phyloP scores from a whole-genome alignment of 192 early-diverging fungal species.

The Allomyces arbusculus region DNA sequence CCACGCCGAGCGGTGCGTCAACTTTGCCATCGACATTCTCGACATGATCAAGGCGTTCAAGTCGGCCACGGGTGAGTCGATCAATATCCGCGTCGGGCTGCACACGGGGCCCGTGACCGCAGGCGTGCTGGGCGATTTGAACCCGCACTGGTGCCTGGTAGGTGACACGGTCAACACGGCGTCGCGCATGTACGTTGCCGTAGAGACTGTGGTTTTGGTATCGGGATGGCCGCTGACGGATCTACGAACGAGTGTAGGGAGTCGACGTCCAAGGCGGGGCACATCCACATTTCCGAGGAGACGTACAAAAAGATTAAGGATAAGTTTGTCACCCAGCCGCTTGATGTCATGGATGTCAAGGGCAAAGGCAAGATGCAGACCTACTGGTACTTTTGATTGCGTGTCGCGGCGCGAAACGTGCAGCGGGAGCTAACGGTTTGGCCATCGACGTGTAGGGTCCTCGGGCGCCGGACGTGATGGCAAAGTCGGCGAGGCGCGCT shows the following conservation, averaged over 20 bases:
- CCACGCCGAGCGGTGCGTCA: slow-evolving; percentile 6
- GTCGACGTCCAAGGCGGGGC: slow-evolving; percentile 16
- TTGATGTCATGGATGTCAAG: slow-evolving; percentile 10
- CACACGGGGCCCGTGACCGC: slow-evolving; percentile 23
- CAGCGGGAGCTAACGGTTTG: no score
- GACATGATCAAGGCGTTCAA: slow-evolving; percentile 16
- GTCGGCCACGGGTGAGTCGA: slow-evolving; percentile 14
- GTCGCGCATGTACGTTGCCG: slow-evolving; percentile 6
- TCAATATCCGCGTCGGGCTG: slow-evolving; percentile 21
- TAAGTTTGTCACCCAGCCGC: background rate
- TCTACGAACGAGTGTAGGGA: slow-evolving; percentile 15
- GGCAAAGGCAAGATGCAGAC: slow-evolving; percentile 19
- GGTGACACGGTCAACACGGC: slow-evolving; percentile 24
- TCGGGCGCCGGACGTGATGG: no score
- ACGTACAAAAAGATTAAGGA: slow-evolving; percentile 8
- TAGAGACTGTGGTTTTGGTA: background rate
- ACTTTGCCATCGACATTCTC: slow-evolving; percentile 14
- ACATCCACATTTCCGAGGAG: slow-evolving; percentile 17
- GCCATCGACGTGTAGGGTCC: no score
- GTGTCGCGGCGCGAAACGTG: no score
- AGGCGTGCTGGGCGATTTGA: slow-evolving; percentile 18
- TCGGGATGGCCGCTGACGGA: background rate
- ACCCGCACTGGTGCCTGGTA: slow-evolving; percentile 20
- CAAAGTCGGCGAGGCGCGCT: no score
- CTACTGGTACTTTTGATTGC: slow-evolving; percentile 16